These are phyloP conservation scores for Fusarium albosuccineum DNA, from an alignment of 2,329 filamentous ascomycete species.

Conservation along the genomic window DNA sequence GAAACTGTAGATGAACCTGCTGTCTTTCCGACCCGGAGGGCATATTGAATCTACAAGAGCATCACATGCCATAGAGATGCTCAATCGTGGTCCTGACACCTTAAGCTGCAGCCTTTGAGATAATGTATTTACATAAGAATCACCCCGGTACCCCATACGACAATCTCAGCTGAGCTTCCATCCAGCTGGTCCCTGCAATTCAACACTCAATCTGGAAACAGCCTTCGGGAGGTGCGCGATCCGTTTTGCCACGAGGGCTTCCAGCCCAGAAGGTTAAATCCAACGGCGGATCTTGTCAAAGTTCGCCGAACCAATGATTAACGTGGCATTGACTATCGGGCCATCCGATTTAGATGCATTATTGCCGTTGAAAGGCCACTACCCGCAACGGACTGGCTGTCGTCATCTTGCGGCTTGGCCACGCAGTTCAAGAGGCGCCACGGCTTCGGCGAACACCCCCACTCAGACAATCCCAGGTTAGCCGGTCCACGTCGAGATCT, in stretches of 20 bases:
- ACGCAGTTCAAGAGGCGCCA: conserved; percentile 6
- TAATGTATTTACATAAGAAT: too few species aligned
- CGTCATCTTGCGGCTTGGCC: conserved; percentile 17
- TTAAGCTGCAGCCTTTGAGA: too few species aligned
- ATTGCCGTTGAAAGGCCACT: conserved; percentile 9
- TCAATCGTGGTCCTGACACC: too few species aligned
- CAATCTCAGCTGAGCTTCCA: not conserved
- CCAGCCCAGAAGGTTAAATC: conserved; percentile 1
- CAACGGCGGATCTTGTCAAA: not conserved
- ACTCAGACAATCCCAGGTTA: not conserved
- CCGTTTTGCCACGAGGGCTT: not conserved
- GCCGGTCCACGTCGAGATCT: not conserved
- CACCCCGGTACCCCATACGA: too few species aligned
- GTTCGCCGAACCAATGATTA: not conserved
- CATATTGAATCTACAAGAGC: too few species aligned
- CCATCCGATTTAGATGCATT: not conserved
- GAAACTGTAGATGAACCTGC: too few species aligned
- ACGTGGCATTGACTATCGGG: not conserved
- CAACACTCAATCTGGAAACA: not conserved
- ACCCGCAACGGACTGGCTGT: conserved; percentile 1
- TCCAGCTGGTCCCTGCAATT: not conserved
- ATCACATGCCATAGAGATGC: too few species aligned
- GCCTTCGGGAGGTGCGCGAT: conserved; percentile 3
- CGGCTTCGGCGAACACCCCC: conserved; percentile 9
- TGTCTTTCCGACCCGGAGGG: too few species aligned